Base-by-base conservation (phyloP, 352 stramenopile genomes). In the Phytophthora palmivora region DNA sequence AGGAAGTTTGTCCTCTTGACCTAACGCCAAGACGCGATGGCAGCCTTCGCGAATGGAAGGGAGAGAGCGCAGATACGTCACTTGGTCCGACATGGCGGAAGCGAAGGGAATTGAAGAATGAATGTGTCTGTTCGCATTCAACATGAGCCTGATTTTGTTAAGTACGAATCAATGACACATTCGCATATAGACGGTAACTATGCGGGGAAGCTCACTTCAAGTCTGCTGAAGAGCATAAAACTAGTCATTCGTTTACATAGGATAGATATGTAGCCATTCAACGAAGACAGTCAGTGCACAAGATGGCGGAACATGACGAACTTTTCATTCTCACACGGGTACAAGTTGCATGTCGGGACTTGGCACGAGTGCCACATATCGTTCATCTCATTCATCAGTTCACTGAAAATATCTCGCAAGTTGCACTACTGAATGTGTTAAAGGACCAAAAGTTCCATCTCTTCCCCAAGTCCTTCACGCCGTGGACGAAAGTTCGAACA, bases 61-160 rank as follows among this genome's bases (percentile, higher is more conserved):
- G 39, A 96, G 76, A 19, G 81, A 90, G 38, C 85, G 85, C 43
- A 96, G 58, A 56, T 88, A 91, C 58, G 41, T 51, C 28, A 92
- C 82, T 65, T 72, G 67, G 4, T 78, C 61, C 34, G 64, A 55
- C 6, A 55, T 9, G 16, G 39, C 4, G 19, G 6, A 11, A 15
- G 18, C n/a, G 18, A 26, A 12, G 26, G 18, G 19, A 24, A 36
- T 32, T 18, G 11, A 19, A 28, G 26, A 53, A 16, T 49, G 47
- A 59, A 26, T 19, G 49, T 36, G 43, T 21, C n/a, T 22, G 32
- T 69, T 63, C 59, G 51, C 58, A 60, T 60, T 63, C 59, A 63
- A 53, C 33, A 33, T 60, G 49, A 68, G 50, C 28, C 58, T 55
- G 7, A 3, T 4, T 4, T 10, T 2, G 6, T 22, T 66, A 66